Evolutionary conservation across 305 asterid species (phyloP).

Genomic region (Andrographis paniculata): DNA sequence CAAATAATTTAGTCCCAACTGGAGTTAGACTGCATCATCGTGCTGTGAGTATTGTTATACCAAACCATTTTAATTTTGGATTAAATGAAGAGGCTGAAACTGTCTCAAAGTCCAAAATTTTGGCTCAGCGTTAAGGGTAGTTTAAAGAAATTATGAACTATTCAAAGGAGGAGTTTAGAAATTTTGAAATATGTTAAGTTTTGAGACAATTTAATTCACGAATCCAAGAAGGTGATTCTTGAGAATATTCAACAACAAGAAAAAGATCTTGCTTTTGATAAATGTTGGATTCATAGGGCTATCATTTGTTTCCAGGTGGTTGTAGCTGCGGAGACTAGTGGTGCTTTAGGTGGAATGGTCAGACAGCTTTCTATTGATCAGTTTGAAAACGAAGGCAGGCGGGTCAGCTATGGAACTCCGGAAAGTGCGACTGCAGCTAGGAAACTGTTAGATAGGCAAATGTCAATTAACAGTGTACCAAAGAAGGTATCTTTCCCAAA

Average conservation of each 20-base stretch:
- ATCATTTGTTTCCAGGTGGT: constrained; percentile 59
- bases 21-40: constrained; percentile 99
- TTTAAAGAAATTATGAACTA: no score
- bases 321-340: constrained; percentile 98
- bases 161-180: no score
- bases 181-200: no score
- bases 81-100: constrained; percentile 5
- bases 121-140: no score
- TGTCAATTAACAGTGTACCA: constrained; percentile 94
- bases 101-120: no score
- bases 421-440: constrained; percentile 99
- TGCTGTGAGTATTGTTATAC: constrained; percentile 63
- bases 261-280: constrained; percentile 18
- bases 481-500: constrained; percentile 58
- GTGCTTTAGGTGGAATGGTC: constrained; percentile 98
- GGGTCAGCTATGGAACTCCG: constrained; percentile 99
- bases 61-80: constrained; percentile 12
- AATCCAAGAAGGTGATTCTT: no score
- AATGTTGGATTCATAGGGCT: no score
- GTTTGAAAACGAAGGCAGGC: constrained; percentile 97
- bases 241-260: no score
- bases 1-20: constrained; percentile 66
- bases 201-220: no score
- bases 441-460: constrained; percentile 90
- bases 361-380: constrained; percentile 99